phyloP scores from a whole-genome alignment of 1,284 basidiomycete genomes.

The Rhodofomes roseus region DNA sequence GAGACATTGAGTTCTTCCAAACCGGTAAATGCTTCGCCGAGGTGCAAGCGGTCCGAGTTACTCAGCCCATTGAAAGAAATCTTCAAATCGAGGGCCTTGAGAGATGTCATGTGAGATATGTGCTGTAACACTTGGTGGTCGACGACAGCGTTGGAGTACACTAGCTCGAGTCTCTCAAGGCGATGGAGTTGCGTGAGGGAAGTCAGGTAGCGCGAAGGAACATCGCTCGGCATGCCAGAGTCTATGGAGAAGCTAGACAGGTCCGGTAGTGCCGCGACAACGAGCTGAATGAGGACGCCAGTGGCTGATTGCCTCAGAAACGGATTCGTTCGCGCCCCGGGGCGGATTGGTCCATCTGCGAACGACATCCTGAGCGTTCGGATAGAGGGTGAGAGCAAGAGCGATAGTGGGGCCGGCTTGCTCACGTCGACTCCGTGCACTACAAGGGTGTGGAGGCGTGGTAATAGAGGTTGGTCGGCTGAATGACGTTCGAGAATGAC shows the following conservation, averaged over 20 bases:
- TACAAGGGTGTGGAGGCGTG: not conserved
- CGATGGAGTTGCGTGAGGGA: not conserved
- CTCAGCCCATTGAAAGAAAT: not conserved
- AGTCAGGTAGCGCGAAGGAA: not conserved
- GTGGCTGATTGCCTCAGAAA: not conserved
- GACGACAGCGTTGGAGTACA: not conserved
- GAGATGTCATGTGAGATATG: not conserved
- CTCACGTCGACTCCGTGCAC: not conserved
- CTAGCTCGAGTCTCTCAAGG: not conserved
- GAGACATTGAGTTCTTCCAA: not conserved
- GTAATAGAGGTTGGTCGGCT: not conserved
- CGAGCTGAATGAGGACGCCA: not conserved
- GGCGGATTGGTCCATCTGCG: not conserved
- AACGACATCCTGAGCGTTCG: not conserved
- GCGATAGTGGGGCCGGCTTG: not conserved
- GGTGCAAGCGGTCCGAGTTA: not conserved
- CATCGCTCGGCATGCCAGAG: not conserved
- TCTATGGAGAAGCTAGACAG: not conserved
- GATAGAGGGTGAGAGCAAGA: not conserved
- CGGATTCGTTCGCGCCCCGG: not conserved
- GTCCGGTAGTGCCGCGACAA: not conserved
- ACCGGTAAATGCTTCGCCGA: not conserved
- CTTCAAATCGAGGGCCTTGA: not conserved
- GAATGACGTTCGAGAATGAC: not conserved
- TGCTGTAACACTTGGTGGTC: not conserved